These are phyloP conservation scores for Aspergillus luchuensis DNA, from an alignment of 2,329 filamentous ascomycete genomes.

Conservation along the genomic window DNA sequence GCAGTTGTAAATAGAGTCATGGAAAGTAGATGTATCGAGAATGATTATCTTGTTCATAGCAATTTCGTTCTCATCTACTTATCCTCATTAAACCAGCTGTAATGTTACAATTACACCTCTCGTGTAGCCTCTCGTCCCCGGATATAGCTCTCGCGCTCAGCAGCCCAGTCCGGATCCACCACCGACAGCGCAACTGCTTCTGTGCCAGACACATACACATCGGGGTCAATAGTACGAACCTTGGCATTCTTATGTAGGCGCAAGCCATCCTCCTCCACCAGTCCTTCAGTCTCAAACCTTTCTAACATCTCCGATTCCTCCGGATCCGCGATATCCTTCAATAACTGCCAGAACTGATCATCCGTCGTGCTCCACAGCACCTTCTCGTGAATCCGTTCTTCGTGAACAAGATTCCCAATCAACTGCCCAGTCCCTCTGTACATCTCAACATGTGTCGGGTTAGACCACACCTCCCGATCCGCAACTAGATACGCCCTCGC, in stretches of 20 bases:
- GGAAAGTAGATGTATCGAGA: not conserved
- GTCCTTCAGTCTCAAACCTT: not conserved
- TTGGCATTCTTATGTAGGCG: conserved; percentile 3
- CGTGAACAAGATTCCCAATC: conserved; percentile 32
- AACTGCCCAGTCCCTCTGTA: conserved; percentile 37
- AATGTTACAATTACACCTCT: not conserved
- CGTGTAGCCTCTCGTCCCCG: not conserved
- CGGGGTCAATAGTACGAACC: conserved; percentile 1
- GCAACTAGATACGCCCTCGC: conserved; percentile 37
- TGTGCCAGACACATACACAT: not conserved
- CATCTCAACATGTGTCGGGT: conserved; percentile 39
- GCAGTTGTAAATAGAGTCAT: too few relatives aligned
- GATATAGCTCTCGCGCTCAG: conserved; percentile 4
- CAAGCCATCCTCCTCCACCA: not conserved
- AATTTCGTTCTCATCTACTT: too few relatives aligned
- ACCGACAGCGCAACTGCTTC: not conserved
- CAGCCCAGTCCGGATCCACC: conserved; percentile 4
- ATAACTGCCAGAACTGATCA: conserved; percentile 38
- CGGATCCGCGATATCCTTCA: conserved; percentile 27
- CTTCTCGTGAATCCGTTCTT: conserved; percentile 30
- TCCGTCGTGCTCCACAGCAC: conserved; percentile 40
- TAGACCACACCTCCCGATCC: conserved; percentile 44
- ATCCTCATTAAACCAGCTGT: too few relatives aligned
- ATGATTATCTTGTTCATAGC: not conserved
- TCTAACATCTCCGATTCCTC: conserved; percentile 4